phyloP scores from a whole-genome alignment of 768 basidiomycete species.

The Psilocybe sp. region DNA sequence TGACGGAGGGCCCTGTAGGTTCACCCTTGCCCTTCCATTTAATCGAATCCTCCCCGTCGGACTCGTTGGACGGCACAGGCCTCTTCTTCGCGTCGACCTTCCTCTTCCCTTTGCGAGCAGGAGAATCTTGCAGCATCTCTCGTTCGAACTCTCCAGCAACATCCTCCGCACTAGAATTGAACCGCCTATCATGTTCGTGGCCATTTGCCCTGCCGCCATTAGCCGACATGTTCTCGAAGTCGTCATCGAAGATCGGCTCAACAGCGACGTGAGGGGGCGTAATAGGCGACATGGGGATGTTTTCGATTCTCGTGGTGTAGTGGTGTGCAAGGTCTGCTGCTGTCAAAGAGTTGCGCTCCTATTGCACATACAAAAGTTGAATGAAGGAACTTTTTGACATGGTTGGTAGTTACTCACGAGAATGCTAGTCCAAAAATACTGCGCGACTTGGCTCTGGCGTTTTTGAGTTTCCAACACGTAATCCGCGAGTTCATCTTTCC shows the following conservation, averaged over 20 bases:
- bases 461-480: slow-evolving; percentile 73
- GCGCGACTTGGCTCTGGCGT: slow-evolving; percentile 68
- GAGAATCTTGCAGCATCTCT: slow-evolving; percentile 43
- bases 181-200: slow-evolving; percentile 24
- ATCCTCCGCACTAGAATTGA: slow-evolving; percentile 45
- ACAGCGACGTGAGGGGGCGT: slow-evolving; percentile 24
- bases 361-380: slow-evolving; percentile 9
- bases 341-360: slow-evolving; percentile 71
- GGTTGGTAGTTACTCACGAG: slow-evolving; percentile 39
- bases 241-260: slow-evolving; percentile 24
- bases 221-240: slow-evolving; percentile 23
- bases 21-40: slow-evolving; percentile 40
- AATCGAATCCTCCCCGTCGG: slow-evolving; percentile 58
- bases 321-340: slow-evolving; percentile 58
- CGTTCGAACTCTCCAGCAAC: slow-evolving; percentile 57
- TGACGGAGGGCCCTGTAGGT: slow-evolving; percentile 44
- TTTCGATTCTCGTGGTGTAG: slow-evolving; percentile 50
- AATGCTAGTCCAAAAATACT: slow-evolving; percentile 68
- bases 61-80: slow-evolving; percentile 42
- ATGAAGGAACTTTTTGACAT: background rate
- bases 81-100: slow-evolving; percentile 50
- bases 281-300: slow-evolving; percentile 36
- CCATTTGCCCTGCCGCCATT: slow-evolving; percentile 24
- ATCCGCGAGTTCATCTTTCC: slow-evolving; percentile 65
- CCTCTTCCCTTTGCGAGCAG: slow-evolving; percentile 33